Base-by-base conservation (phyloP, 495 filamentous ascomycete genomes). In the Patellaria atrata region DNA sequence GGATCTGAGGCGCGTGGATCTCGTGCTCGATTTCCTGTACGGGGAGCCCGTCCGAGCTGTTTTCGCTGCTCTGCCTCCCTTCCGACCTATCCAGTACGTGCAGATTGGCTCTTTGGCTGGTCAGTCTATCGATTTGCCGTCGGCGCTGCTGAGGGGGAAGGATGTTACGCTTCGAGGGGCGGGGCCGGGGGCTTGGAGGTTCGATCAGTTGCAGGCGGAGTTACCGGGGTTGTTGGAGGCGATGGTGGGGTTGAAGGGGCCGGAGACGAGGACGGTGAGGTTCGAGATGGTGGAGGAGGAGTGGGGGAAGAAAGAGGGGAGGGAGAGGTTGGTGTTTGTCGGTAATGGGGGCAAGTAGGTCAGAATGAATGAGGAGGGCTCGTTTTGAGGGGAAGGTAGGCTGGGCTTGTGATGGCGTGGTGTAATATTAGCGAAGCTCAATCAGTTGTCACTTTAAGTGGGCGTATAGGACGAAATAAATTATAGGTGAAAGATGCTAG, bases 11-110 rank as follows among this genome's bases (percentile, higher is more conserved):
- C 47, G 53, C 25, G 47, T 53, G 15, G 50, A 55, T 38, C 38
- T 53, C 13, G 38, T 55, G 23, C 37, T 55, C 19, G 52, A 55
- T 27, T 55, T 51, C 34, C 34, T 55, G 3, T 55, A 44, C 33
- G 44, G 51, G 18, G 33, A 49, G 41, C 2, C 17, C 40, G 3
- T 31, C 26, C 10, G 41, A 38, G 6, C 22, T 37, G 13, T 31
- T 53, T 22, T 24, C 33, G 13, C 32, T 38, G n/a, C 41, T 52
- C 13, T 33, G 41, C 3, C 5, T 23, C 8, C 29, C 3, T 16
- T 12, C 10, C 30, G 41, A 17, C 39, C 40, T 4, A 27, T 45
- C 16, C 38, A 47, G 27, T 52, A 49, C 32, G 47, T 55, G 21
- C 30, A 52, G 11, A 48, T 55, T 37, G 52, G 52, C 8, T 19